These are phyloP conservation scores for Cyclotella cryptica DNA, from an alignment of 108 stramenopile genomes.

Conservation along the genomic window DNA sequence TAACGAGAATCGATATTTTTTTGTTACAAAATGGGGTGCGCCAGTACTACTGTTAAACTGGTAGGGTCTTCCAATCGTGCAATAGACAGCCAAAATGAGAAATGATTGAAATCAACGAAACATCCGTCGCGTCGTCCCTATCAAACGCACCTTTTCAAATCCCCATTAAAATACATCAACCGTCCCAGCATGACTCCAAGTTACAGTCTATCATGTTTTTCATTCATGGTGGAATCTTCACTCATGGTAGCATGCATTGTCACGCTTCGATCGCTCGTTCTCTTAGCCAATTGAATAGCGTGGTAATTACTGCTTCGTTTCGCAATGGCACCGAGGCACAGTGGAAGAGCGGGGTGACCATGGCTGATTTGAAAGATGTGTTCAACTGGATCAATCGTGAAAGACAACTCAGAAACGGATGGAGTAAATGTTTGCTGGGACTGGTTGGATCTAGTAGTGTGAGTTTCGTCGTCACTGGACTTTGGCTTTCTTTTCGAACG, in stretches of 20 bases:
- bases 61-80: too few relatives aligned
- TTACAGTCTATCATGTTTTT: constrained; percentile 30
- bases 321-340: constrained; percentile 38
- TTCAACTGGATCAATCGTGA: constrained; percentile 3
- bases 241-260: constrained; percentile 23
- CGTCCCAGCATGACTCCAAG: not conserved
- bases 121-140: not conserved
- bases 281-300: constrained; percentile 18
- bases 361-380: constrained; percentile 39
- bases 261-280: constrained; percentile 32
- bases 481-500: too few relatives aligned
- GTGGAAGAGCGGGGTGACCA: constrained; percentile 20
- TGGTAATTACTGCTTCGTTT: constrained; percentile 47
- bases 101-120: constrained; percentile 12
- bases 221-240: constrained; percentile 53
- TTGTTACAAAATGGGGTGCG: not conserved
- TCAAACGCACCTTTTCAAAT: constrained; percentile 9
- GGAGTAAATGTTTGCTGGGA: constrained; percentile 21
- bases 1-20: too few relatives aligned
- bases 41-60: not conserved
- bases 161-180: constrained; percentile 32
- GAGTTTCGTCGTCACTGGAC: too few relatives aligned
- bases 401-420: not conserved
- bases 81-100: too few relatives aligned
- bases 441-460: constrained; percentile 45